Evolutionary conservation across 345 rosid species (phyloP).

Genomic region (Moricandia moricandioides): DNA sequence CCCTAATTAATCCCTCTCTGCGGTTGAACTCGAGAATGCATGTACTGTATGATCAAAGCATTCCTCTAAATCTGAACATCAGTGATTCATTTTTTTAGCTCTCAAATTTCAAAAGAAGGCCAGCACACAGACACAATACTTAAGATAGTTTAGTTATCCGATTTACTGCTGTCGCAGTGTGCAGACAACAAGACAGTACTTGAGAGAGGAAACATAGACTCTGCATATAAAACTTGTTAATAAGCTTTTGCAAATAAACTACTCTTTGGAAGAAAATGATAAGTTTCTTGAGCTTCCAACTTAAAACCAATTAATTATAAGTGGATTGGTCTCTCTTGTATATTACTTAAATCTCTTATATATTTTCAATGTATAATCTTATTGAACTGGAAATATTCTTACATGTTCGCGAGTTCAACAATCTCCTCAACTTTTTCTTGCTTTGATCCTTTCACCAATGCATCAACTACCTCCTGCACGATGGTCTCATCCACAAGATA

Average conservation of each 20-base stretch:
- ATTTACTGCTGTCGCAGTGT: conserved; percentile 2
- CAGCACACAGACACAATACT: conserved; percentile 12
- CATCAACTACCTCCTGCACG: conserved; percentile 51
- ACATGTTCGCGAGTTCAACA: conserved; percentile 44
- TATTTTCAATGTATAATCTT: too few relatives aligned
- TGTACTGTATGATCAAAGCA: background rate
- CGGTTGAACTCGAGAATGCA: background rate
- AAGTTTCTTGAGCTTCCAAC: too few relatives aligned
- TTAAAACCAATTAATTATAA: too few relatives aligned
- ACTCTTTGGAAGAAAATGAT: conserved; percentile 26
- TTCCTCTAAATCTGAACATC: background rate
- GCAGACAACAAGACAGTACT: conserved; percentile 10
- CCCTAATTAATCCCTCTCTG: background rate
- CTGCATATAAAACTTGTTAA: background rate
- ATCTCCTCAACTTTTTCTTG: conserved; percentile 53
- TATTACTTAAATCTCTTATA: too few relatives aligned
- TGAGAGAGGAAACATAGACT: background rate
- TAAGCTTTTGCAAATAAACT: conserved; percentile 7
- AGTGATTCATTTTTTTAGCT: background rate
- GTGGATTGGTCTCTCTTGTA: too few relatives aligned
- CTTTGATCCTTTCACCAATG: conserved; percentile 50
- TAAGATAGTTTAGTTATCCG: conserved; percentile 3
- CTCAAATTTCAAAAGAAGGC: background rate
- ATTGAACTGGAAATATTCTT: conserved; percentile 36
- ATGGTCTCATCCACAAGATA: conserved; percentile 24